Conservation (phyloP, 768 basidiomycete species). For the Trametes elegans region DNA sequence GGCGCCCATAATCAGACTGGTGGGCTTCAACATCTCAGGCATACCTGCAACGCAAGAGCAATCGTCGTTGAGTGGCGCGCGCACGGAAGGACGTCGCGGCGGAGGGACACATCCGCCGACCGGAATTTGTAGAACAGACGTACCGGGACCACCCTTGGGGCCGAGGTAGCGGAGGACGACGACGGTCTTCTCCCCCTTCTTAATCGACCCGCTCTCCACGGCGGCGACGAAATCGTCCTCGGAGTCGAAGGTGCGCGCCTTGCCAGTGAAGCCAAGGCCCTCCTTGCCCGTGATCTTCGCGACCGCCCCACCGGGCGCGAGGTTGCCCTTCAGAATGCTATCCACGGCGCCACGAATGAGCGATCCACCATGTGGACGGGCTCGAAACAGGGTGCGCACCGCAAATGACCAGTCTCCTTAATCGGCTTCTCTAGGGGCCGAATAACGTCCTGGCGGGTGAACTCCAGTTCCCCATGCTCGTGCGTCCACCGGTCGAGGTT, state of each 20-base stretch:
- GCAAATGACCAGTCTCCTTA: conserved; percentile 86
- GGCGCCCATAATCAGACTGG: conserved; percentile 97
- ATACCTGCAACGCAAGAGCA: conserved; percentile 56
- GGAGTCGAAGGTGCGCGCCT: conserved; percentile 88
- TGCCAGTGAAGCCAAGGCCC: conserved; percentile 84
- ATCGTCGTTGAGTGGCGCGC: conserved; percentile 5
- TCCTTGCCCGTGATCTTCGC: conserved; percentile 98
- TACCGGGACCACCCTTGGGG: conserved; percentile 93
- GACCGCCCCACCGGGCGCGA: conserved; percentile 94
- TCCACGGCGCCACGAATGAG: neutral
- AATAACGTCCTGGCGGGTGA: conserved; percentile 75
- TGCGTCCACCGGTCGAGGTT: conserved; percentile 89
- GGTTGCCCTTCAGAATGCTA: conserved; percentile 88
- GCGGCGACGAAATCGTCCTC: conserved; percentile 88
- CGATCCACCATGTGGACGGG: neutral
- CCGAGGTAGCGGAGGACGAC: conserved; percentile 95
- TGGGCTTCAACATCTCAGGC: conserved; percentile 99
- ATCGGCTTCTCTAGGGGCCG: conserved; percentile 85
- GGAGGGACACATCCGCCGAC: neutral
- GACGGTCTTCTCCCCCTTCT: conserved; percentile 95
- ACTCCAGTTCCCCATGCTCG: conserved; percentile 73
- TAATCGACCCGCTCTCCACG: conserved; percentile 84
- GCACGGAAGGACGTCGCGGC: neutral
- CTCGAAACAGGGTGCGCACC: conserved; percentile 44
- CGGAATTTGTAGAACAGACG: conserved; percentile 28